Evolutionary conservation across 108 stramenopile genomes (phyloP).

Genomic region (Craspedostauros australis): DNA sequence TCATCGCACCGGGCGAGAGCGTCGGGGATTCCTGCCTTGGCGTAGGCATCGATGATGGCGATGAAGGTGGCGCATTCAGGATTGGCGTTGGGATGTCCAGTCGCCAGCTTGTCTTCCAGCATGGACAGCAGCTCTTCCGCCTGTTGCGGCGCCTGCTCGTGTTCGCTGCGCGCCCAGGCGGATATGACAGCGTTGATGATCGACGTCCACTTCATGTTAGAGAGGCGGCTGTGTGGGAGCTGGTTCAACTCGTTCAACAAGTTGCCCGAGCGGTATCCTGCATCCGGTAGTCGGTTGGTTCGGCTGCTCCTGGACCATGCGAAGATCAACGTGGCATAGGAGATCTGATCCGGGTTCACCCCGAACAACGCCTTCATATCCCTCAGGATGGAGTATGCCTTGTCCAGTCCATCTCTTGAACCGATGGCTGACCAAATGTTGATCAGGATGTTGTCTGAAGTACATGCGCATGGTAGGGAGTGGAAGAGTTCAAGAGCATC

Average conservation of each 20-base stretch:
- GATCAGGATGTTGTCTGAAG: slow-evolving; percentile 21
- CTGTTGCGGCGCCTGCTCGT: not conserved
- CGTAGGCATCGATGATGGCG: slow-evolving; percentile 45
- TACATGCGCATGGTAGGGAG: not conserved
- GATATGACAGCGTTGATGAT: slow-evolving; percentile 11
- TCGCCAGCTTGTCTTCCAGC: slow-evolving; percentile 13
- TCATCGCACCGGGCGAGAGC: slow-evolving; percentile 13
- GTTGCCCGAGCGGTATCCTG: slow-evolving; percentile 7
- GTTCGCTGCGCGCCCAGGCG: slow-evolving; percentile 1
- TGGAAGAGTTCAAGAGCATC: not conserved
- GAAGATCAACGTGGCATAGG: slow-evolving; percentile 13
- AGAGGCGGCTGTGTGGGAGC: slow-evolving; percentile 9
- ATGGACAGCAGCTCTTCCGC: slow-evolving; percentile 10
- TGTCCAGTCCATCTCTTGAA: slow-evolving; percentile 4
- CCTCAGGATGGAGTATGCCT: slow-evolving; percentile 3
- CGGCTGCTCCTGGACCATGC: slow-evolving; percentile 12
- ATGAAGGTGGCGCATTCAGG: slow-evolving; percentile 56
- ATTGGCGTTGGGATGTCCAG: slow-evolving; percentile 3
- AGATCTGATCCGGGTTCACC: slow-evolving; percentile 10
- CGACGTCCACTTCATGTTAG: not conserved
- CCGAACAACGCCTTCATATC: too few relatives aligned
- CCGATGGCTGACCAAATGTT: slow-evolving; percentile 13
- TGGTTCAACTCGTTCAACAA: slow-evolving; percentile 5
- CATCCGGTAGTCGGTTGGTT: slow-evolving; percentile 6
- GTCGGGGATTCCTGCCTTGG: slow-evolving; percentile 1